A percentile compares a stretch with the other conserved stretches of the same genome.
These are phyloP conservation scores for Spathaspora passalidarum DNA, from an alignment of 805 yeast genomes.

Conservation along the genomic window DNA sequence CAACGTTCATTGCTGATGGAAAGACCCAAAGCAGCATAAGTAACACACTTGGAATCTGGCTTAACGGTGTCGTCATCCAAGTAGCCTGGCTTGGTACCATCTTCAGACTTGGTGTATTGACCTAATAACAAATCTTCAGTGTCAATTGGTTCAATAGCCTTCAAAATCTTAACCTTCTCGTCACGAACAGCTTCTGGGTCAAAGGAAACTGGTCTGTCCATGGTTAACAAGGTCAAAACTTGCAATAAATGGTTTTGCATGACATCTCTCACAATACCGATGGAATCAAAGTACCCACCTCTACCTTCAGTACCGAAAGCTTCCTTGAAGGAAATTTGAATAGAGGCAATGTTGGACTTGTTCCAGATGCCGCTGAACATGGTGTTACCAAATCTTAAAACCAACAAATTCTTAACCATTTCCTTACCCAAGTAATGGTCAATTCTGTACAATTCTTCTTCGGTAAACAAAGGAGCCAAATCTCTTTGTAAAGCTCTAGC, in stretches of 20 bases:
- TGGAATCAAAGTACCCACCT: conserved; percentile 94
- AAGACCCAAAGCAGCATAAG: conserved; percentile 83
- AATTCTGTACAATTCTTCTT: conserved; percentile 90
- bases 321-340: conserved; percentile 93
- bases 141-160: conserved; percentile 71
- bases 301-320: conserved; percentile 99
- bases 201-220: conserved; percentile 93
- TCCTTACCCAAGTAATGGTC: conserved; percentile 98
- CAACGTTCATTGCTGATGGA: conserved; percentile 89
- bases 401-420: conserved; percentile 90
- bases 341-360: conserved; percentile 68
- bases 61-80: conserved; percentile 89
- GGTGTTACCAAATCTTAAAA: conserved; percentile 87
- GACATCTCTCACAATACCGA: conserved; percentile 96
- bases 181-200: conserved; percentile 93
- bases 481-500: conserved; percentile 73
- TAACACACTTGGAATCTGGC: conserved; percentile 78
- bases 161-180: conserved; percentile 90
- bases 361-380: conserved; percentile 89
- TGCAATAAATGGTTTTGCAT: conserved; percentile 97
- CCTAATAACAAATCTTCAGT: conserved; percentile 72
- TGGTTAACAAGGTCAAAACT: conserved; percentile 84
- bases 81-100: conserved; percentile 88
- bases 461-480: conserved; percentile 83
- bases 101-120: conserved; percentile 81